Base-by-base conservation (phyloP, 148 eudicot species). In the Fagopyrum tataricum region DNA sequence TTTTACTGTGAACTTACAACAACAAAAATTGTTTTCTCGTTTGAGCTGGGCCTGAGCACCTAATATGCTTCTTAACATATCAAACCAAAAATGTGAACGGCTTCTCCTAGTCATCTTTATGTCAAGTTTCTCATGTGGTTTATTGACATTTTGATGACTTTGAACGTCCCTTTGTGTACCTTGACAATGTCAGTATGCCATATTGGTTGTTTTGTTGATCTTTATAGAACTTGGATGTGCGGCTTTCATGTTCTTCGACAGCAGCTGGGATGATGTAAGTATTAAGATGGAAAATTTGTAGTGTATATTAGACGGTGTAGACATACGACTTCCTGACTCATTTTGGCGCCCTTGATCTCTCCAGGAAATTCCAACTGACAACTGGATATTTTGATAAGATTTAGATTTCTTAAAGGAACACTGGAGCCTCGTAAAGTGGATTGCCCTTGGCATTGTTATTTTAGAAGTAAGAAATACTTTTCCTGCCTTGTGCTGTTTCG, bases 391-490 rank as follows among this genome's bases (percentile, higher is more conserved):
- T 91, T 71, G 84, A 81, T 66, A 78, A 72, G 89, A 89, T 94
- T 31, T 88, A 83, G 87, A 83, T 15, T 94, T 91, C 81, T 83
- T 94, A 72, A 83, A 81, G n/a, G 81, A 88, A 48, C 81, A 94
- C 83, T 94, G 93, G 97, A 77, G 70, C 9, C 77, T 87, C 75
- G 73, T 79, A 21, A 94, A 83, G 79, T 94, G 97, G 98, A 89
- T 89, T 79, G 88, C 90, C 80, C 93, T 94, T 79, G 98, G 97
- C 42, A 79, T 81, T 83, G 97, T 94, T 88, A 82, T 89, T 62
- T 83, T 94, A 15, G 85, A 94, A 97, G 98, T 91, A 72, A 82
- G 73, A 43, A 18, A 17, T 51, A 39, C 20, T n/a, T 8, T 14
- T 48, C 61, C 21, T 24, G 6, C 61, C 20, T 37, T 46, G 7